Evolutionary conservation across 164 flowering plant species (phyloP).

Genomic region (Nymphaea thermarum): DNA sequence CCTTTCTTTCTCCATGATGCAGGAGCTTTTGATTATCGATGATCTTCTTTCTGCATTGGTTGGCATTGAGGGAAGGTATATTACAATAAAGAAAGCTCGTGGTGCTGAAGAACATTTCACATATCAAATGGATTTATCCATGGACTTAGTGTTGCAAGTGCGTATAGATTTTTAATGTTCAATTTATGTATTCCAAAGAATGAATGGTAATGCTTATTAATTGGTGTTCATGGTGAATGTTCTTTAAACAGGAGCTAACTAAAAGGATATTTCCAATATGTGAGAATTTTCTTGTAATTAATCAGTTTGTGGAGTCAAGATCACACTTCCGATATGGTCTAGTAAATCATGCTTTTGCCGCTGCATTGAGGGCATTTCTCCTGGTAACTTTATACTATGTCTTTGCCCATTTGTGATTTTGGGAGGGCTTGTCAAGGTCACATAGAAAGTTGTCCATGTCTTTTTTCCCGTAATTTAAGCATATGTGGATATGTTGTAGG

Average conservation of each 20-base stretch:
- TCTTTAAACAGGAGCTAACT: slow-evolving; percentile 61
- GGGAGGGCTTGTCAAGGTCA: too few species aligned
- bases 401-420: too few species aligned
- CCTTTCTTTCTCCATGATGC: background rate
- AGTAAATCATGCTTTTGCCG: slow-evolving; percentile 99
- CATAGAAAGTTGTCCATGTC: too few species aligned
- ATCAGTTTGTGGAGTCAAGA: slow-evolving; percentile 86
- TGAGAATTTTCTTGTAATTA: slow-evolving; percentile 65
- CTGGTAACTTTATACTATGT: slow-evolving; percentile 27
- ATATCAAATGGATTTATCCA: slow-evolving; percentile 77
- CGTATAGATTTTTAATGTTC: background rate
- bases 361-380: slow-evolving; percentile 81
- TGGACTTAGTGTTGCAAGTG: slow-evolving; percentile 93
- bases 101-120: slow-evolving; percentile 41
- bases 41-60: slow-evolving; percentile 81
- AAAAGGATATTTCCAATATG: slow-evolving; percentile 81
- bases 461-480: too few species aligned
- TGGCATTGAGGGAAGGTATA: slow-evolving; percentile 89
- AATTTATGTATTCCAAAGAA: background rate
- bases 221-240: background rate
- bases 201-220: background rate
- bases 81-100: slow-evolving; percentile 45
- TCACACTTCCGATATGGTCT: slow-evolving; percentile 90
- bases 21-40: slow-evolving; percentile 92
- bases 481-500: slow-evolving; percentile 26